phyloP scores from a whole-genome alignment of 169 alveolate species.

The Plasmodium reichenowi region DNA sequence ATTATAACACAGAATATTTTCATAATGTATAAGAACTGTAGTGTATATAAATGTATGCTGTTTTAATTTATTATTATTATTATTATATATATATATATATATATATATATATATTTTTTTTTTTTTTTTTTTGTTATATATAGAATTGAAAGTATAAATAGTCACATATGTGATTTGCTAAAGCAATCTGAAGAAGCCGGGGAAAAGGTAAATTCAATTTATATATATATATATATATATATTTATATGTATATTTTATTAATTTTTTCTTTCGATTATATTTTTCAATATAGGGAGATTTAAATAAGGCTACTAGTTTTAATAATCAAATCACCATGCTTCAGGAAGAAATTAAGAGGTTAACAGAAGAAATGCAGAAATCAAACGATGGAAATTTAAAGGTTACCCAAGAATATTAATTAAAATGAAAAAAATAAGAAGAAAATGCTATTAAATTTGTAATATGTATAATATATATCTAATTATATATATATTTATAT shows the following conservation, averaged over 20 bases:
- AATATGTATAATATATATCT: neutral
- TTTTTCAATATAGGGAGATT: constrained; percentile 76
- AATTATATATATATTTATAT: constrained; percentile 9
- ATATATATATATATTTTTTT: neutral
- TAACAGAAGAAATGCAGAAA: constrained; percentile 44
- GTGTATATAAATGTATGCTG: neutral
- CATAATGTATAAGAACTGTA: neutral
- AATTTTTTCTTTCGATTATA: neutral
- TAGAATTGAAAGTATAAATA: constrained; percentile 77
- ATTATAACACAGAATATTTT: neutral
- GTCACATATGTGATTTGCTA: constrained; percentile 78
- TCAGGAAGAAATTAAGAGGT: constrained; percentile 75
- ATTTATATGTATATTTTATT: neutral
- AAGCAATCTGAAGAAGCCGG: constrained; percentile 83
- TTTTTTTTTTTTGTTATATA: constrained; percentile 6
- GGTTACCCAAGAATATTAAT: constrained; percentile 10
- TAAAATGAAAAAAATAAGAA: too few relatives aligned
- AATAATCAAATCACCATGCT: constrained; percentile 79
- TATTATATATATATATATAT: neutral
- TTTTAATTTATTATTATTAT: neutral
- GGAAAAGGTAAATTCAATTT: constrained; percentile 64
- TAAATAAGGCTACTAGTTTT: constrained; percentile 79
- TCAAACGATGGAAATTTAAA: constrained; percentile 30
- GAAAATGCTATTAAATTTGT: too few relatives aligned
- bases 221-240: too few relatives aligned